Base-by-base conservation (phyloP, 495 filamentous ascomycete species). In the Daldinia vernicosa region DNA sequence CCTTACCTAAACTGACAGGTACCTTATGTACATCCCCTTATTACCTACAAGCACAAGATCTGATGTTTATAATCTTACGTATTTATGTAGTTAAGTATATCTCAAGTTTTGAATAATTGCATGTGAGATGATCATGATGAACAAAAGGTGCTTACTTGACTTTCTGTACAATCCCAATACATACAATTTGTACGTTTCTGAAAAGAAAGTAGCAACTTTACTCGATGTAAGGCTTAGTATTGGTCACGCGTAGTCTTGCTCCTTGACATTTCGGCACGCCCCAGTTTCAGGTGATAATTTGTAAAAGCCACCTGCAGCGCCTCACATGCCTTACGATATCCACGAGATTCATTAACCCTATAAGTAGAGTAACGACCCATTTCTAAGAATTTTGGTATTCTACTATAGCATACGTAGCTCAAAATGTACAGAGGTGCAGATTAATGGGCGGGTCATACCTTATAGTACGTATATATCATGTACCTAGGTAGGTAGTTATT, bases 301-400 rank as follows among this genome's bases (percentile, higher is more conserved):
- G 15, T 51, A 24, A n/a, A 61, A 14, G 57, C 14, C 70, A 69
- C 60, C 65, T 69, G 70, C 60, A 66, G 43, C 32, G 40, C 47
- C 64, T 72, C 70, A 72, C 70, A 72, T 72, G 70, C 43, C 12
- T 61, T 53, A 52, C 27, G 11, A 17, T 24, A 60, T 39, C 47
- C 70, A 69, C 65, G 51, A 53, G 65, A 62, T 69, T 64, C 17
- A 1, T 9, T 24, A 27, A 26, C 14, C 22, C 22, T 32, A 55
- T 55, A 33, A 22, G 11, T 47, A 14, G 19, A 47, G 22, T 24
- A 47, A 1, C 24, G 9, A 24, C 43, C 19, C 3, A 9, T 47
- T 47, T 47, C 19, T 24, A 5, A 11, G 4, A 24, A 47, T 22
- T 47, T 24, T 8, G 11, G 33, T 14, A 35, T 35, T 14, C 33